phyloP scores from a whole-genome alignment of 306 rosid genomes.

The Cyamopsis tetragonoloba region DNA sequence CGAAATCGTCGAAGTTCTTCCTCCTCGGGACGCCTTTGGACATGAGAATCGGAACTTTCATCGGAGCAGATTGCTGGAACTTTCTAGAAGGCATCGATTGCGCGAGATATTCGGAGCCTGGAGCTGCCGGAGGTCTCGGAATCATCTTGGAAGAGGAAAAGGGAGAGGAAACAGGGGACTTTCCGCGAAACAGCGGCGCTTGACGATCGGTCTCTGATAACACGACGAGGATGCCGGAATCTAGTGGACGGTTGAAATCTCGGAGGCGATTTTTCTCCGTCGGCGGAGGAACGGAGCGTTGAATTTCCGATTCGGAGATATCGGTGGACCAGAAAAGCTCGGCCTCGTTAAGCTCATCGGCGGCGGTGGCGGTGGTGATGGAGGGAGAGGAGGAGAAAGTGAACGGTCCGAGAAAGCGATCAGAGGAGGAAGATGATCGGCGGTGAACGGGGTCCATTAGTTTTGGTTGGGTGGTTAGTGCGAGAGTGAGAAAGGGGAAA shows the following conservation, averaged over 20 bases:
- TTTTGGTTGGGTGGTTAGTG: background rate
- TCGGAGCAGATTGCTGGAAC: conserved; percentile 72
- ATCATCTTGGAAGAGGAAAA: conserved; percentile 43
- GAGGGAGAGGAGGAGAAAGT: conserved; percentile 23
- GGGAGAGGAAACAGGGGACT: conserved; percentile 24
- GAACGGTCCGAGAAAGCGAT: conserved; percentile 46
- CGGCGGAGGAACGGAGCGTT: background rate
- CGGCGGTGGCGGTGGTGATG: background rate
- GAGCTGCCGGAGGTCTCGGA: conserved; percentile 48
- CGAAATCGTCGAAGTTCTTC: conserved; percentile 21
- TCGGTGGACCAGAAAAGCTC: conserved; percentile 71
- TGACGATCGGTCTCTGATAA: conserved; percentile 34
- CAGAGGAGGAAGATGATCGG: conserved; percentile 59
- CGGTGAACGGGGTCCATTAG: conserved; percentile 59
- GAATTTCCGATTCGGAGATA: conserved; percentile 31
- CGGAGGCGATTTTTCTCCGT: background rate
- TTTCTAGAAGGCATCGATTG: conserved; percentile 49
- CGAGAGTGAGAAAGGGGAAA: background rate
- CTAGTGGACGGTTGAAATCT: conserved; percentile 14
- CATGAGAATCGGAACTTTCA: conserved; percentile 62
- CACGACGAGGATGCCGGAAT: conserved; percentile 62
- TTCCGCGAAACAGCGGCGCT: conserved; percentile 39
- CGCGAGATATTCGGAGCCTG: conserved; percentile 32
- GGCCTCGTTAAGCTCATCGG: conserved; percentile 66
- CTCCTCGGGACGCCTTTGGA: conserved; percentile 30